Percentiles rank a stretch among this genome's conserved stretches.
Evolutionary conservation across 2,329 filamentous ascomycete species (phyloP).

Genomic region (Colletotrichum australisinense): DNA sequence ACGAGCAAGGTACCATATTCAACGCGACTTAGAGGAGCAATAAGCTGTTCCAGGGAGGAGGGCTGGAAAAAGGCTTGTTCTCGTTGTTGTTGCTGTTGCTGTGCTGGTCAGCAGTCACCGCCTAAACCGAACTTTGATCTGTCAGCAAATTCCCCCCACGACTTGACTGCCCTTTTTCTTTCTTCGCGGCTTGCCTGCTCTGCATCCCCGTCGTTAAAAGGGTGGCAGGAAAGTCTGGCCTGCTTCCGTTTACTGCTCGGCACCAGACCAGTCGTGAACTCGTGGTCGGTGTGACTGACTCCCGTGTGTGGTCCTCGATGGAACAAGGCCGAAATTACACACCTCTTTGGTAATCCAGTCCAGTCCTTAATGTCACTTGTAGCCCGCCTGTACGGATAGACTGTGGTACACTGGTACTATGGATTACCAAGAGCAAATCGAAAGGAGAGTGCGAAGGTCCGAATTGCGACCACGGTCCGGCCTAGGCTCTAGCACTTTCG

Average conservation of each 20-base stretch:
- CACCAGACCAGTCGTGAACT: neutral
- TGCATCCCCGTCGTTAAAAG: neutral
- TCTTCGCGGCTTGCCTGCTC: neutral
- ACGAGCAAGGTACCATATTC: neutral
- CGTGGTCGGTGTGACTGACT: slow-evolving; percentile 17
- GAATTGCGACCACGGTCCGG: neutral
- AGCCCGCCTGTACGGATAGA: neutral
- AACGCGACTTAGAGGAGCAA: slow-evolving; percentile 19
- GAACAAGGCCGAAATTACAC: neutral
- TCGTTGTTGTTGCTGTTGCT: neutral
- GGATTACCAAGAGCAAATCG: neutral
- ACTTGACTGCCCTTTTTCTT: neutral
- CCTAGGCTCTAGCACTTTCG: neutral
- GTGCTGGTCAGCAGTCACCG: slow-evolving; percentile 16
- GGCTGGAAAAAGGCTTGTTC: slow-evolving; percentile 13
- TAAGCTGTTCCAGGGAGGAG: slow-evolving; percentile 33
- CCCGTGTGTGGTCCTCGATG: neutral
- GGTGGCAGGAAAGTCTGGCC: neutral
- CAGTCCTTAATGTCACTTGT: neutral
- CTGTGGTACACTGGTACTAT: no score
- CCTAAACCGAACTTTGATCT: slow-evolving; percentile 16
- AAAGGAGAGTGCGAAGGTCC: neutral
- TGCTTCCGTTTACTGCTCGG: neutral
- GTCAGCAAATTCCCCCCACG: slow-evolving; percentile 23
- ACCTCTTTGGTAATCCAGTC: neutral